Evolutionary conservation across 768 basidiomycete species (phyloP).

Genomic region (Crucibulum laeve): DNA sequence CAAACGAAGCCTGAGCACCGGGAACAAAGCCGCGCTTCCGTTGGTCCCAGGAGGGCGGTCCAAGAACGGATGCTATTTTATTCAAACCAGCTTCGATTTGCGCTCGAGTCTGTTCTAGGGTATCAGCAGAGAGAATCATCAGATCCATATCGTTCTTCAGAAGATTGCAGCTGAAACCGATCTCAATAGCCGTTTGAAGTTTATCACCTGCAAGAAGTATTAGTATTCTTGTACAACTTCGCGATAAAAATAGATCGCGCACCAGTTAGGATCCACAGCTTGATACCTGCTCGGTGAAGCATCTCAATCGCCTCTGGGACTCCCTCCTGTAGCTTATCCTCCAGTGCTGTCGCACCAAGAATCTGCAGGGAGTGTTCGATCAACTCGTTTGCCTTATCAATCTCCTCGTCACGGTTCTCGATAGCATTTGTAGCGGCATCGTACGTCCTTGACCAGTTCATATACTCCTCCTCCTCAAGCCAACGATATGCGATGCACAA

Average conservation of each 20-base stretch:
- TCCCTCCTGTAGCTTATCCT: slow-evolving; percentile 96
- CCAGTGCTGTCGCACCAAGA: slow-evolving; percentile 91
- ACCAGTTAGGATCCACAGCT: slow-evolving; percentile 97
- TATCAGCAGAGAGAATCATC: slow-evolving; percentile 92
- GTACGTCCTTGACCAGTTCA: slow-evolving; percentile 73
- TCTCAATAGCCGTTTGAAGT: slow-evolving; percentile 97
- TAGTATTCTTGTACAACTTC: background rate
- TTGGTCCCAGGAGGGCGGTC: slow-evolving; percentile 64
- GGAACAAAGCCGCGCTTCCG: slow-evolving; percentile 66
- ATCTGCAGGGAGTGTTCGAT: slow-evolving; percentile 84
- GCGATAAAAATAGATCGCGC: slow-evolving; percentile 10
- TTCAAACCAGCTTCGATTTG: slow-evolving; percentile 93
- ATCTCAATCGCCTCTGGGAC: slow-evolving; percentile 95
- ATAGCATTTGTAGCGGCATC: slow-evolving; percentile 78
- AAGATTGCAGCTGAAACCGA: slow-evolving; percentile 94
- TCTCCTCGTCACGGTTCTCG: slow-evolving; percentile 83
- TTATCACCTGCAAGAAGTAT: slow-evolving; percentile 68
- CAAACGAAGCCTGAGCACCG: slow-evolving; percentile 70
- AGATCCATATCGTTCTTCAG: slow-evolving; percentile 93
- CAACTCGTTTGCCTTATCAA: slow-evolving; percentile 81
- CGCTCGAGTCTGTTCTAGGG: slow-evolving; percentile 64
- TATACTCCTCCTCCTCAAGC: slow-evolving; percentile 79
- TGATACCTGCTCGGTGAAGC: slow-evolving; percentile 91
- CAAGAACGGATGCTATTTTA: slow-evolving; percentile 86
- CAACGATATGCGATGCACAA: slow-evolving; percentile 83